Percentiles rank a stretch among this genome's conserved stretches.
These are phyloP conservation scores for Fusarium coffeatum DNA, from an alignment of 2,329 filamentous ascomycete species.

Conservation along the genomic window DNA sequence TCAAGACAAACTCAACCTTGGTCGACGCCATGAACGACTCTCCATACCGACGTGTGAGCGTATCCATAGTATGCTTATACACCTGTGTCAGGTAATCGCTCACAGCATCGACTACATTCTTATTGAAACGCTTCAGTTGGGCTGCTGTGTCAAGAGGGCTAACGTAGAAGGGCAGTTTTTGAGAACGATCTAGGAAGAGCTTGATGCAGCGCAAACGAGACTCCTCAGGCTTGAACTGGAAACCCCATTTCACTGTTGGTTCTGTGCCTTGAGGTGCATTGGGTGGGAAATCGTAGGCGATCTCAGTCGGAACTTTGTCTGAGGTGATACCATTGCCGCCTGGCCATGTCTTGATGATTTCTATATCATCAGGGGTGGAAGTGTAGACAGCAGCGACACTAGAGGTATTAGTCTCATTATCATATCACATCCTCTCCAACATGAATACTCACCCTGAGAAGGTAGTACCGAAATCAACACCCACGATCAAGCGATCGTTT, in stretches of 20 bases:
- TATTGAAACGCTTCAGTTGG: constrained; percentile 78
- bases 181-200: constrained; percentile 82
- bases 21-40: constrained; percentile 82
- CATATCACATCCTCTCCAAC: not conserved
- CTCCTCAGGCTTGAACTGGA: constrained; percentile 83
- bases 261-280: constrained; percentile 51
- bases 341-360: constrained; percentile 88
- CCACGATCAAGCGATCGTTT: constrained; percentile 77
- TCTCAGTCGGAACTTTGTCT: constrained; percentile 86
- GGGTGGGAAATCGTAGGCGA: constrained; percentile 67
- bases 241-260: constrained; percentile 78
- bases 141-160: constrained; percentile 81
- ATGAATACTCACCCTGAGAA: constrained; percentile 73
- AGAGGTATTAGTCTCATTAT: constrained; percentile 20
- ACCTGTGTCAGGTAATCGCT: constrained; percentile 83
- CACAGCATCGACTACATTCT: constrained; percentile 82
- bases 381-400: constrained; percentile 78
- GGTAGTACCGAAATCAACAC: constrained; percentile 87
- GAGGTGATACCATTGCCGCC: constrained; percentile 88
- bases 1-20: constrained; percentile 82
- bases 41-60: constrained; percentile 77
- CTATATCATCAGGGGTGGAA: constrained; percentile 80
- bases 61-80: constrained; percentile 82
- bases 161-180: constrained; percentile 84
- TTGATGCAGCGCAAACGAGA: constrained; percentile 83